Conservation (phyloP, 169 alveolate species). For the Theileria annulata region DNA sequence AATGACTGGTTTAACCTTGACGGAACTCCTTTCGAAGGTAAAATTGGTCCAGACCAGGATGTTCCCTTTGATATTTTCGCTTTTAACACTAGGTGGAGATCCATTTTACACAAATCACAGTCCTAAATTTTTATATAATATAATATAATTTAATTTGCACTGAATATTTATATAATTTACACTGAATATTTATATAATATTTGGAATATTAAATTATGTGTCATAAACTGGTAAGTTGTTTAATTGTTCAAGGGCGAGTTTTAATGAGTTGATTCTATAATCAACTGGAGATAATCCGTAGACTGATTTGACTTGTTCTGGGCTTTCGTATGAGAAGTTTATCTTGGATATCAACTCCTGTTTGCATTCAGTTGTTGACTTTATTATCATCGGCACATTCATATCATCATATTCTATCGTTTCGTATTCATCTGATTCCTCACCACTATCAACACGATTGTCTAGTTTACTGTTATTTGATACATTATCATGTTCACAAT, state of each 20-base stretch:
- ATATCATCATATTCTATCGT: background rate
- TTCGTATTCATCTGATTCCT: background rate
- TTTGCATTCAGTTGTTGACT: background rate
- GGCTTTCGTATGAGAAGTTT: background rate
- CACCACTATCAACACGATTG: no score
- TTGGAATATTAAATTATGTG: background rate
- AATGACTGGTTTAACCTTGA: constrained; percentile 68
- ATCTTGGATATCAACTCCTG: background rate
- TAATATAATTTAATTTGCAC: no score
- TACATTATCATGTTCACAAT: no score
- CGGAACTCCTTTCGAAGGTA: constrained; percentile 58
- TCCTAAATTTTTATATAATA: no score
- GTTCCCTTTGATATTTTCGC: constrained; percentile 72
- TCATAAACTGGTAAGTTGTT: background rate
- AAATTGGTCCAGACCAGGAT: constrained; percentile 62
- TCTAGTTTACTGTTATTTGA: no score
- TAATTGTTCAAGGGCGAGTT: background rate
- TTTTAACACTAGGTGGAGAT: constrained; percentile 72
- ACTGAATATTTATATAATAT: no score
- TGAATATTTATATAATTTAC: no score
- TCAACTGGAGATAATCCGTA: background rate
- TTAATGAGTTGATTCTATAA: background rate
- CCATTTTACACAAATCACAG: no score
- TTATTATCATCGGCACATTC: background rate
- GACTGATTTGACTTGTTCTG: background rate